These are phyloP conservation scores for Vaccinium corymbosum DNA, from an alignment of 148 eudicot species.

Conservation along the genomic window DNA sequence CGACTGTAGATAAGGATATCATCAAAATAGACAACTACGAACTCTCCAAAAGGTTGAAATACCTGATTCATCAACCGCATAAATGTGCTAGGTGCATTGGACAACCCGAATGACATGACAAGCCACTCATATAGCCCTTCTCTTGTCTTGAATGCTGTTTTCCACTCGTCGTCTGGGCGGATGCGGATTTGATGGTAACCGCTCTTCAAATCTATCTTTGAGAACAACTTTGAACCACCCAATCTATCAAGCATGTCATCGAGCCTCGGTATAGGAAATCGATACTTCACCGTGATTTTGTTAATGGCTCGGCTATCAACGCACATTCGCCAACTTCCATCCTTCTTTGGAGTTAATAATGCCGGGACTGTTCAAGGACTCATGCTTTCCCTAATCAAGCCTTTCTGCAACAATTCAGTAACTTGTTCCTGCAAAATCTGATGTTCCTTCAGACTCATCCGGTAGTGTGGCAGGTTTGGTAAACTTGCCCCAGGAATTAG, in stretches of 20 bases:
- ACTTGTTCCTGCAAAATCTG: neutral
- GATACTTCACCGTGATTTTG: neutral
- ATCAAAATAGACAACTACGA: neutral
- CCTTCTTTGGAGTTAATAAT: neutral
- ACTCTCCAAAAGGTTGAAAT: neutral
- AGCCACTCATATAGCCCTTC: slow-evolving; percentile 12
- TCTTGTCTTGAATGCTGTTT: slow-evolving; percentile 9
- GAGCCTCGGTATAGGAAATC: neutral
- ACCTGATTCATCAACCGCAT: neutral
- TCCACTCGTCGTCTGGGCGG: neutral
- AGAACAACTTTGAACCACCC: neutral
- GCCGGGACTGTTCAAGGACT: neutral
- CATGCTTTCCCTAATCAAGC: neutral
- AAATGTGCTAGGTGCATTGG: slow-evolving; percentile 7
- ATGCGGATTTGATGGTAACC: neutral
- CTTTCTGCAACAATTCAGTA: neutral
- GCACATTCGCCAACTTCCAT: neutral
- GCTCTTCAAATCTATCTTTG: neutral
- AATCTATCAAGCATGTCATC: neutral
- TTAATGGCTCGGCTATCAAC: neutral
- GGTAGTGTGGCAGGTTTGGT: neutral
- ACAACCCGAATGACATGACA: neutral
- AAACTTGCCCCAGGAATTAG: too few relatives aligned
- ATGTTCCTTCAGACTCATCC: neutral
- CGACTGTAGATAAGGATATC: slow-evolving; percentile 1